Evolutionary conservation across 345 rosid species (phyloP).

Genomic region (Aquilaria yunnanensis): DNA sequence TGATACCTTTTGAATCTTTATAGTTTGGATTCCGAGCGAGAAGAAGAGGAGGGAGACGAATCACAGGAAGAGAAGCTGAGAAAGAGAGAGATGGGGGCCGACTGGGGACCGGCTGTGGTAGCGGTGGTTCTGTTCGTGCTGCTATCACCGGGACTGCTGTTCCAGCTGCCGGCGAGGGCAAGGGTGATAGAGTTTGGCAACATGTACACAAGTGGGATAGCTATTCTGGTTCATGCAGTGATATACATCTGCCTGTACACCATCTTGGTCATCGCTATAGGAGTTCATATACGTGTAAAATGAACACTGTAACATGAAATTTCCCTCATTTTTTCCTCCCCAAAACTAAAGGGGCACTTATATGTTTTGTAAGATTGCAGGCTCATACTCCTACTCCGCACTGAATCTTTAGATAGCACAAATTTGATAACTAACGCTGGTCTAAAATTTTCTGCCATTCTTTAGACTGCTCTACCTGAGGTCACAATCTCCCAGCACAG

Average conservation of each 20-base stretch:
- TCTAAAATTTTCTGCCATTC: too few relatives aligned
- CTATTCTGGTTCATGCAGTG: constrained; percentile 83
- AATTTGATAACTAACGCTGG: too few relatives aligned
- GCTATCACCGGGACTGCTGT: constrained; percentile 80
- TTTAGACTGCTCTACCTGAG: too few relatives aligned
- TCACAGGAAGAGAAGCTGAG: neutral
- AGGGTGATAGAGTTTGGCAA: constrained; percentile 91
- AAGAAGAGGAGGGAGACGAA: neutral
- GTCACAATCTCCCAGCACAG: too few relatives aligned
- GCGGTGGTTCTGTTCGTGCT: constrained; percentile 72
- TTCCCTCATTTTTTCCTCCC: neutral
- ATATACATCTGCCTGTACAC: constrained; percentile 75
- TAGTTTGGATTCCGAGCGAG: neutral
- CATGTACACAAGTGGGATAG: constrained; percentile 84
- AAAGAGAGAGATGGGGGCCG: constrained; percentile 43
- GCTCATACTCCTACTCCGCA: too few relatives aligned
- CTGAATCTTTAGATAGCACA: too few relatives aligned
- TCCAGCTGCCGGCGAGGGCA: constrained; percentile 74
- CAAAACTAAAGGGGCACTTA: neutral
- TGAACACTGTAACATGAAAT: constrained; percentile 12
- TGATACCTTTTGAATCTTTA: constrained; percentile 5
- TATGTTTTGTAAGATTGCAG: too few relatives aligned
- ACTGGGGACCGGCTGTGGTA: constrained; percentile 83
- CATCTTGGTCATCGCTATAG: constrained; percentile 71
- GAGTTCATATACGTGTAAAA: constrained; percentile 45